A percentile compares a stretch with the other conserved stretches of the same genome.
Conservation (phyloP, 1,284 basidiomycete genomes). For the Sphaerobolus stellatus region DNA sequence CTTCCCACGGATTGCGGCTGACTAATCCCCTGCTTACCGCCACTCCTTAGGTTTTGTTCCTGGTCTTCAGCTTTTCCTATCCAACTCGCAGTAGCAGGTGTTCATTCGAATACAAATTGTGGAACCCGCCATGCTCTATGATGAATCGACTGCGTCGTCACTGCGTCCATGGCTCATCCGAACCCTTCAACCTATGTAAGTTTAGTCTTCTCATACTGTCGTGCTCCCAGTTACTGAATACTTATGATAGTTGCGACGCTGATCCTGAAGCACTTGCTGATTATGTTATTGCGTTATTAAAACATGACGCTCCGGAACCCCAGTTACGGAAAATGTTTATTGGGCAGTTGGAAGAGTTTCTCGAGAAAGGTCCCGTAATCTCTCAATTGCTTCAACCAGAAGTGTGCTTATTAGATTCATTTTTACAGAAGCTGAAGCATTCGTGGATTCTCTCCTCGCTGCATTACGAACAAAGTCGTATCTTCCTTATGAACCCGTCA, state of each 20-base stretch:
- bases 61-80: no score
- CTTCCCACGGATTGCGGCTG: no score
- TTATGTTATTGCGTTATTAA: conserved; percentile 92
- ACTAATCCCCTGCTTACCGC: no score
- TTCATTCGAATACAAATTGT: no score
- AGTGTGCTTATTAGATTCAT: conserved; percentile 15
- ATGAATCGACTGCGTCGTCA: conserved; percentile 57
- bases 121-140: conserved; percentile 50
- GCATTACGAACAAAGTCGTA: conserved; percentile 81
- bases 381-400: conserved; percentile 11
- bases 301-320: conserved; percentile 82
- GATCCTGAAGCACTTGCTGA: conserved; percentile 93
- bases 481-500: conserved; percentile 55
- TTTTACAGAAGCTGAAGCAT: conserved; percentile 64
- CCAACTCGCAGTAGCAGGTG: no score
- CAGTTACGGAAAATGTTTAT: conserved; percentile 81
- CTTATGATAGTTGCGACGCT: conserved; percentile 79
- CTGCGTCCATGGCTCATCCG: conserved; percentile 82
- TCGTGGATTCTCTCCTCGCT: conserved; percentile 83
- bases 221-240: conserved; percentile 11
- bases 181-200: conserved; percentile 84
- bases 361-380: conserved; percentile 57
- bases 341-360: conserved; percentile 84
- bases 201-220: conserved; percentile 18
- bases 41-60: no score